Percentiles rank a stretch among this genome's conserved stretches.
Evolutionary conservation across 148 eudicot species (phyloP).

Genomic region (Rhododendron henanense): DNA sequence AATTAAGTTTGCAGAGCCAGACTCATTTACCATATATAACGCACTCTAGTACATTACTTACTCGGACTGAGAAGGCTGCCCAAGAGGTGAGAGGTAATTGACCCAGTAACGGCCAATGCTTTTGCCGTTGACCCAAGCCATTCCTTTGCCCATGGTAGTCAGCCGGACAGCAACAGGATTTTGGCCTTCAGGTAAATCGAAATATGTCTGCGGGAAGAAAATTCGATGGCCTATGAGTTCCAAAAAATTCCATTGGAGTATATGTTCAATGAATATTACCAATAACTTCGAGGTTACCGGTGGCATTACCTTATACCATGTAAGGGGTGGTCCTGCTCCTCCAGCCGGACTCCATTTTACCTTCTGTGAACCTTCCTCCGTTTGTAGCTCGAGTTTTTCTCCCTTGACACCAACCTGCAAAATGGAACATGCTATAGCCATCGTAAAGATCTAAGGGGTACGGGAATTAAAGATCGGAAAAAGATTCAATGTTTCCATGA

Average conservation of each 20-base stretch:
- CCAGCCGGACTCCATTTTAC: slow-evolving; percentile 48
- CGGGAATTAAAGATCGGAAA: background rate
- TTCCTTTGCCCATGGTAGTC: slow-evolving; percentile 69
- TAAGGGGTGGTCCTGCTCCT: slow-evolving; percentile 37
- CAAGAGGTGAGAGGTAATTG: slow-evolving; percentile 45
- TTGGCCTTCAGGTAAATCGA: slow-evolving; percentile 76
- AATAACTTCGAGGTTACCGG: background rate
- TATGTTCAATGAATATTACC: background rate
- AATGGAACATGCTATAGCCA: background rate
- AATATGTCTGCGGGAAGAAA: slow-evolving; percentile 43
- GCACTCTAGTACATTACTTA: slow-evolving; percentile 23
- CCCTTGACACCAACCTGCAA: slow-evolving; percentile 58
- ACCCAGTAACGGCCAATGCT: slow-evolving; percentile 87
- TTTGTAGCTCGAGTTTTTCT: slow-evolving; percentile 43
- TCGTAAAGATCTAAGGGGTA: background rate
- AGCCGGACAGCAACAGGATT: slow-evolving; percentile 61
- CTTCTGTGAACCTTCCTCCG: slow-evolving; percentile 58
- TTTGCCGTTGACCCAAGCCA: slow-evolving; percentile 71
- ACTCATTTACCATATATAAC: background rate
- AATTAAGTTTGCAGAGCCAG: background rate
- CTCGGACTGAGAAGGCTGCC: slow-evolving; percentile 73
- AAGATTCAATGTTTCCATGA: background rate
- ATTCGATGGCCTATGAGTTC: background rate
- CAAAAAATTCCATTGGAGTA: background rate
- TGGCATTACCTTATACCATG: slow-evolving; percentile 81